Base-by-base conservation (phyloP, 2,329 filamentous ascomycete species). In the Zelopaecilomyces penicillatus region DNA sequence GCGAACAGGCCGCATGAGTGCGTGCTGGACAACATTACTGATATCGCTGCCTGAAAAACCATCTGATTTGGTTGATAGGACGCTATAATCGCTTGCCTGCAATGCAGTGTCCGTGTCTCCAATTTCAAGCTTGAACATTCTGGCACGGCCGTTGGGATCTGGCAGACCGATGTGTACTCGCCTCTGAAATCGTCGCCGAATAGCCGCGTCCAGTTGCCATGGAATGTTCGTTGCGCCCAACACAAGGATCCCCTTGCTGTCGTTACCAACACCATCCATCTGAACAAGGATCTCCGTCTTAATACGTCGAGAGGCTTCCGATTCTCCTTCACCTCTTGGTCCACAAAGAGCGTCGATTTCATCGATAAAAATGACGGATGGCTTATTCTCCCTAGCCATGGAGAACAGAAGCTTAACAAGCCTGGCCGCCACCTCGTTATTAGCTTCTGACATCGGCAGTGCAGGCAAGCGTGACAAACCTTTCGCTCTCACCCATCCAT, bases 401-500 rank as follows among this genome's bases (percentile, higher is more conserved):
- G 85, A 88, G 70, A 98, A 98, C 8, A 98, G 78, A 52, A 95
- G 86, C 62, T 97, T 97, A 46, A 98, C 93, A 55, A 98, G 77
- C 59, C 89, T 94, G 57, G 39, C 26, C 6, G 38, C 30, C 11
- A 36, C 9, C 5, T 11, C 4, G 31, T 5, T 4, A 50, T 64
- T 50, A 64, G 57, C 38, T 34, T 33, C 28, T 5, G 5, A 27
- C 8, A 30, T 4, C 5, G 30, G 54, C 51, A 11, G 3, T 30
- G 30, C 10, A 28, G 12, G 11, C 11, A 39, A 31, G 19, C 12
- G 40, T 6, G 12, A 30, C 61, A 49, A 70, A 94, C 87, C 89
- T 81, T 80, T 98, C 93, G 74, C 87, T 94, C 68, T 98, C 93
- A 71, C 93, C 93, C 93, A 98, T 98, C 93, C 93, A 98, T 64